Percentiles rank a stretch among this genome's conserved stretches.
Evolutionary conservation across 2,329 filamentous ascomycete species (phyloP).

Genomic region (Sclerotinia glacialis): DNA sequence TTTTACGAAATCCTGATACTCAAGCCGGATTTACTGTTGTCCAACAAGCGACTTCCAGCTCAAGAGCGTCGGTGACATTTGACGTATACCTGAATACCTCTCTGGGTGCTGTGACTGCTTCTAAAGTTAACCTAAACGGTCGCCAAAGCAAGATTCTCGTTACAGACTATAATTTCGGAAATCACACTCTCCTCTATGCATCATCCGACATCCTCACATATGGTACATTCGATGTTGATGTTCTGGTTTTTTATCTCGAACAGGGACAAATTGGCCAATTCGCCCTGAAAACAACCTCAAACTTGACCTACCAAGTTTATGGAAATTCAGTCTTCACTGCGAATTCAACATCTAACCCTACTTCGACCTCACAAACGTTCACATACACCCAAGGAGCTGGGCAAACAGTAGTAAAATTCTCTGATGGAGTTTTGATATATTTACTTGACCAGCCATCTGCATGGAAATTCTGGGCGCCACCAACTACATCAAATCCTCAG

Average conservation of each 20-base stretch:
- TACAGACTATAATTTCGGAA: conserved; percentile 51
- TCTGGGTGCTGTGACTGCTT: conserved; percentile 44
- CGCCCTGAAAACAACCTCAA: conserved; percentile 44
- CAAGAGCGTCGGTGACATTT: conserved; percentile 46
- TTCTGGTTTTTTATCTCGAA: conserved; percentile 50
- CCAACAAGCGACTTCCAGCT: conserved; percentile 47
- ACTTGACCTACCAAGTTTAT: conserved; percentile 44
- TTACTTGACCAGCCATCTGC: conserved; percentile 53
- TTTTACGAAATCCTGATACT: conserved; percentile 48
- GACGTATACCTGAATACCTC: conserved; percentile 49
- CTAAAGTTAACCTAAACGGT: conserved; percentile 50
- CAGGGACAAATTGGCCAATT: conserved; percentile 51
- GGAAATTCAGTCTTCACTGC: conserved; percentile 43
- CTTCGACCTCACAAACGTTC: conserved; percentile 40
- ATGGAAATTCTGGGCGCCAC: conserved; percentile 56
- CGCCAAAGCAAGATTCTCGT: conserved; percentile 54
- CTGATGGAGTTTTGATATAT: conserved; percentile 51
- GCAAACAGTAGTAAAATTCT: conserved; percentile 45
- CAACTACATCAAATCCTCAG: conserved; percentile 46
- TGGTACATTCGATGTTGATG: conserved; percentile 46
- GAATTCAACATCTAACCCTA: conserved; percentile 33
- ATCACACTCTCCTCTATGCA: conserved; percentile 49
- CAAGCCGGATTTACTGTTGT: conserved; percentile 51
- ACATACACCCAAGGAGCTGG: conserved; percentile 49
- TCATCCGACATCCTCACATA: conserved; percentile 51